These are phyloP conservation scores for Sorghum bicolor DNA, from an alignment of 176 grass and related monocot genomes.

Conservation along the genomic window Sorghum_bicolor_NCBIv3 NC_012872.2:1191001-1191500, in stretches of 20 bases:
- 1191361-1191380: not conserved
- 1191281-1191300: not conserved
- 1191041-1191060: not conserved
- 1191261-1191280: not conserved
- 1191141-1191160: conserved; percentile 9
- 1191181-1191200: conserved; percentile 17
- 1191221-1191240: not conserved
- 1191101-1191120: not conserved
- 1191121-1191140: conserved; percentile 11
- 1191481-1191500: not conserved
- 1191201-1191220: conserved; percentile 19
- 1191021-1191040: not conserved
- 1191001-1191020: not conserved
- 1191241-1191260: not conserved
- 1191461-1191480: not conserved
- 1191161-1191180: conserved; percentile 12
- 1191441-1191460: not conserved
- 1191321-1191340: not conserved
- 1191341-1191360: not conserved
- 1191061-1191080: not conserved
- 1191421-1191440: not conserved
- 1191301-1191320: not conserved
- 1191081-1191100: not conserved
- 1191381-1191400: not conserved
- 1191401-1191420: not conserved